Percentiles rank a stretch among this genome's conserved stretches.
phyloP scores from a whole-genome alignment of 108 stramenopile species.

The Thalassiosira profunda region DNA sequence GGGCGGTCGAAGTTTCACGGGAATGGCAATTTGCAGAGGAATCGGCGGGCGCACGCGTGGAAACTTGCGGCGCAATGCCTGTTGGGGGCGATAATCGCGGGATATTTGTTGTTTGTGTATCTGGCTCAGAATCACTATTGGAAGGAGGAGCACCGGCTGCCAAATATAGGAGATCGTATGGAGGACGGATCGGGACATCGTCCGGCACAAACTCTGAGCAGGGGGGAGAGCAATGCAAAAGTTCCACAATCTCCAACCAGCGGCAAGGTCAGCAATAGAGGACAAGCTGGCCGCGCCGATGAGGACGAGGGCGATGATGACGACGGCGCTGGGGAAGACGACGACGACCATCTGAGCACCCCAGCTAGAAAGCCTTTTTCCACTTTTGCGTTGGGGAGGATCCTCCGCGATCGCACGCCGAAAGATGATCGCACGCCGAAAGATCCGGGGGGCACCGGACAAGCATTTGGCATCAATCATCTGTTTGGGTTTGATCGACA shows the following conservation, averaged over 20 bases:
- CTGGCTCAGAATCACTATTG: slow-evolving; percentile 13
- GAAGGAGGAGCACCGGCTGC: neutral
- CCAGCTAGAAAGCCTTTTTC: too few species aligned
- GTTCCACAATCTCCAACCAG: neutral
- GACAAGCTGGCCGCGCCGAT: neutral
- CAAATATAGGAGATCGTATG: neutral
- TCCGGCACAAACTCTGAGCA: neutral
- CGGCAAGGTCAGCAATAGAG: neutral
- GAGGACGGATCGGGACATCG: neutral
- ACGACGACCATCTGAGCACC: neutral
- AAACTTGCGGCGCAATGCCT: slow-evolving; percentile 4
- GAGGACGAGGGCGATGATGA: neutral
- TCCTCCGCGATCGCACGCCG: neutral
- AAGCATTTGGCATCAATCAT: slow-evolving; percentile 1
- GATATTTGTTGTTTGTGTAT: slow-evolving; percentile 8
- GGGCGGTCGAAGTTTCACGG: too few species aligned
- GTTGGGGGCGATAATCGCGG: neutral
- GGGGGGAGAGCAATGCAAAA: neutral
- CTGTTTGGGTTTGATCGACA: too few species aligned
- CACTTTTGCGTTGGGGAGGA: too few species aligned
- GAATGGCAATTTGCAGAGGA: too few species aligned
- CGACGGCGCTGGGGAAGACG: neutral
- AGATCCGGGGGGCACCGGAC: neutral
- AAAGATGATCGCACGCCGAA: neutral
- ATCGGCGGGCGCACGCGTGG: too few species aligned